Conservation (phyloP, 345 rosid species). For the Microthlaspi erraticum region DNA sequence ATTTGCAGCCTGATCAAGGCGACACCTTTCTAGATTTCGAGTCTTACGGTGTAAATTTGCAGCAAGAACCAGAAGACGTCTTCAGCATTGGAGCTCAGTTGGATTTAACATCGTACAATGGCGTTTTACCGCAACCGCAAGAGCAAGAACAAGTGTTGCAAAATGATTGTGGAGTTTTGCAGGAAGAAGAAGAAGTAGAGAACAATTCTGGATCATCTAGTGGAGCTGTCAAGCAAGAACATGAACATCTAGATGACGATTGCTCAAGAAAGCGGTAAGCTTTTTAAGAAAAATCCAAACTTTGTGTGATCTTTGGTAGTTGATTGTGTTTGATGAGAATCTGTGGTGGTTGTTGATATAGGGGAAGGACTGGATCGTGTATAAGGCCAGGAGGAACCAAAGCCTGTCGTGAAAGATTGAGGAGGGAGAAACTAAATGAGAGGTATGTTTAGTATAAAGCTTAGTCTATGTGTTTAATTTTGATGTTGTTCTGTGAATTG, state of each 20-base stretch:
- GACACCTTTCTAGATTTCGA: conserved; percentile 38
- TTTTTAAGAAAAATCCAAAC: background rate
- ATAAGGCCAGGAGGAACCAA: conserved; percentile 48
- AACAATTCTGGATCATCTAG: conserved; percentile 46
- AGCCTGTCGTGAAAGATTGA: conserved; percentile 89
- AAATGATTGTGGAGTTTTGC: conserved; percentile 30
- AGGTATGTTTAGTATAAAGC: conserved; percentile 49
- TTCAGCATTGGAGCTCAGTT: conserved; percentile 32
- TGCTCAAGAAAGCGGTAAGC: conserved; percentile 57
- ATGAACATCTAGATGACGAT: conserved; percentile 44
- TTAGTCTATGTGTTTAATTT: background rate
- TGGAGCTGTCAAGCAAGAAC: conserved; percentile 44
- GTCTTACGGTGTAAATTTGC: conserved; percentile 32
- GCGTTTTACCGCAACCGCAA: conserved; percentile 18
- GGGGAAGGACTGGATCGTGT: conserved; percentile 42
- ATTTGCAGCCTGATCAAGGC: conserved; percentile 29
- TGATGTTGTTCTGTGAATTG: background rate
- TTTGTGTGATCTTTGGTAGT: conserved; percentile 32
- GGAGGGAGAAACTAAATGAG: conserved; percentile 85
- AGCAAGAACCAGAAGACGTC: conserved; percentile 9
- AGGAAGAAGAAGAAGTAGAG: conserved; percentile 41
- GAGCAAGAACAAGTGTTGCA: background rate
- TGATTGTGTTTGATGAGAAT: conserved; percentile 17
- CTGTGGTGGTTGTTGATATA: conserved; percentile 1
- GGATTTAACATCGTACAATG: conserved; percentile 31